phyloP scores from a whole-genome alignment of 2,329 filamentous ascomycete species.

The Incumbomyces delicatus region DNA sequence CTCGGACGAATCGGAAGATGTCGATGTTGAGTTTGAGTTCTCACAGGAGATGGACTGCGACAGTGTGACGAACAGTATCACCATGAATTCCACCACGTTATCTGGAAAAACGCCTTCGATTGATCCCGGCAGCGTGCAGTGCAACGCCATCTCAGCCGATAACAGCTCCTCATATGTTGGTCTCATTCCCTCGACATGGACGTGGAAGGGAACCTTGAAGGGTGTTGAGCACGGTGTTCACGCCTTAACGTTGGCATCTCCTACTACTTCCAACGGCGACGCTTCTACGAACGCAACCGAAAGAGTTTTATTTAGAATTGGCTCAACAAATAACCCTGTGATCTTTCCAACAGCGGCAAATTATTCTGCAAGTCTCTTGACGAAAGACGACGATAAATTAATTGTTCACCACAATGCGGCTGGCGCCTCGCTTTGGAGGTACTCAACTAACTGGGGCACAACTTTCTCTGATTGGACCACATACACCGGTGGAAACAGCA shows the following conservation, averaged over 20 bases:
- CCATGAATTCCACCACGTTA: conserved; percentile 45
- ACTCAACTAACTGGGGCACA: conserved; percentile 52
- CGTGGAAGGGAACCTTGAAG: conserved; percentile 42
- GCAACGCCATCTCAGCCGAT: conserved; percentile 30
- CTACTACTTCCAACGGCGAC: conserved; percentile 28
- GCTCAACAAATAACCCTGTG: conserved; percentile 48
- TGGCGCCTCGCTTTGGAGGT: conserved; percentile 54
- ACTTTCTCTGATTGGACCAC: conserved; percentile 49
- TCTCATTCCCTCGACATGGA: conserved; percentile 45
- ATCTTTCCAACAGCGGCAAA: conserved; percentile 48
- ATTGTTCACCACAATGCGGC: conserved; percentile 50
- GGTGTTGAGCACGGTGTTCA: conserved; percentile 54
- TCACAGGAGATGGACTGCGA: conserved; percentile 53
- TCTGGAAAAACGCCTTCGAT: conserved; percentile 35
- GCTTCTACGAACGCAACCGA: conserved; percentile 45
- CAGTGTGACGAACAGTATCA: conserved; percentile 41
- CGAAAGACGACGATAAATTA: conserved; percentile 31
- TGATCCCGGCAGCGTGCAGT: conserved; percentile 37
- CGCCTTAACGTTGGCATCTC: conserved; percentile 41
- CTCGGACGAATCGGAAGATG: conserved; percentile 31
- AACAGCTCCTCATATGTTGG: conserved; percentile 37
- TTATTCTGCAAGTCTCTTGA: conserved; percentile 47
- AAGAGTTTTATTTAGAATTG: conserved; percentile 53
- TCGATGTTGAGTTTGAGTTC: conserved; percentile 49
- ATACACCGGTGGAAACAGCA: conserved; percentile 44